phyloP scores from a whole-genome alignment of 192 early-diverging fungal species.

The Coemansia asiatica region DNA sequence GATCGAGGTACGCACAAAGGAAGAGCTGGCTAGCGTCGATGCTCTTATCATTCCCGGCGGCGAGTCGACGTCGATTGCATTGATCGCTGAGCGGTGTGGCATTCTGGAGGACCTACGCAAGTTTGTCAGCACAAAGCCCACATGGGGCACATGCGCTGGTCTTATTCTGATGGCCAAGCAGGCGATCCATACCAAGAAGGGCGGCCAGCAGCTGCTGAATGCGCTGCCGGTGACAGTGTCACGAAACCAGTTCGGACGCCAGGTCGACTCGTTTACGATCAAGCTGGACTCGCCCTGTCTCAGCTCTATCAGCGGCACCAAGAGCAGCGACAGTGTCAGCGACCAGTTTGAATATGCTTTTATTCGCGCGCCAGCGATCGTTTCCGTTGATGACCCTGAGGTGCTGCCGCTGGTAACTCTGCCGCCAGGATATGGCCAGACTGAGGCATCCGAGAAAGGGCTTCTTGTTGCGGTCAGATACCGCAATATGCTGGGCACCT shows the following conservation, averaged over 20 bases:
- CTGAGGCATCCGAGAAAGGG: constrained; percentile 57
- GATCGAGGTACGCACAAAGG: constrained; percentile 64
- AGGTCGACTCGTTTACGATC: constrained; percentile 87
- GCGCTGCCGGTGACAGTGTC: constrained; percentile 81
- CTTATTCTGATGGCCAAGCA: constrained; percentile 86
- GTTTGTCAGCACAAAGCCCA: constrained; percentile 76
- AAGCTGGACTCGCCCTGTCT: constrained; percentile 63
- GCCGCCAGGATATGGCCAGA: constrained; percentile 45
- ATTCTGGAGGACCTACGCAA: constrained; percentile 74
- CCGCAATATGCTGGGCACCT: constrained; percentile 80
- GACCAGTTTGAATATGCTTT: constrained; percentile 72
- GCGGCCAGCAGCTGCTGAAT: constrained; percentile 83
- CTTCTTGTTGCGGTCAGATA: constrained; percentile 89
- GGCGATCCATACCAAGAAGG: constrained; percentile 73
- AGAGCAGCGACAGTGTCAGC: background rate
- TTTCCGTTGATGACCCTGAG: constrained; percentile 62
- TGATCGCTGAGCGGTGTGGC: constrained; percentile 85
- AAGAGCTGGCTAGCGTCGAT: constrained; percentile 75
- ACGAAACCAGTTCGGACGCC: constrained; percentile 93
- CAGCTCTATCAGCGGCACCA: constrained; percentile 5
- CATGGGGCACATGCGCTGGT: constrained; percentile 96
- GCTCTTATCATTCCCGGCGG: constrained; percentile 94
- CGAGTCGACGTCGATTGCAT: constrained; percentile 90
- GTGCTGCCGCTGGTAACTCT: constrained; percentile 77
- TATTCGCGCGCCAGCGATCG: constrained; percentile 92